Base-by-base conservation (phyloP, 2,329 filamentous ascomycete genomes). In the Teratosphaeria destructans region DNA sequence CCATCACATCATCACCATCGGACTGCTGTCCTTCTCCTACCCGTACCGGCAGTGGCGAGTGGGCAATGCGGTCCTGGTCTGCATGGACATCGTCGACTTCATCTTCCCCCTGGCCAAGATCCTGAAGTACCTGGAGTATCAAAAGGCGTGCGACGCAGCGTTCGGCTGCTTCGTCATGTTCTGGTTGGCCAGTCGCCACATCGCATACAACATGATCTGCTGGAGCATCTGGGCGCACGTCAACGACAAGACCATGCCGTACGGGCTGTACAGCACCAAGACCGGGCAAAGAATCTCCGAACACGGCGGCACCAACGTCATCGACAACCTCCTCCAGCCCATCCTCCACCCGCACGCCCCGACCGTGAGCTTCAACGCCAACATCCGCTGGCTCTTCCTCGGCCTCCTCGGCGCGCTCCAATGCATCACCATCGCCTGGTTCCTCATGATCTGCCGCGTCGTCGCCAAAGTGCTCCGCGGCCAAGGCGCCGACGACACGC, bases 31-130 rank as follows among this genome's bases (percentile, higher is more conserved):
- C 60, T 82, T 85, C 35, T 93, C 88, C 64, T 97, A 97, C 73
- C 83, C 85, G 65, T 96, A 95, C 73, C 86, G 93, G 70, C 86
- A 90, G 71, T 95, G 88, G 59, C 87, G 89, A 54, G 89, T 96
- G 32, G 93, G 90, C 58, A 94, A 92, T 70, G 82, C 95, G 55
- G 90, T 97, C 62, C 79, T 99, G 56, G 87, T 90, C 58, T 81
- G 95, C 65, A 96, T 97, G 91, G 94, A 99, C 70, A 81, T 95
- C 57, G 90, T 95, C 54, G 94, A 97, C 71, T 81, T 96, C 56
- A 81, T 96, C 62, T 81, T 99, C 49, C 88, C 93, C 19, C 58
- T 66, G 34, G 94, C 94, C 66, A 99, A 99, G 75, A 89, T 92
- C 68, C 83, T 97, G 66, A 96, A 96, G 74, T 99, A 97, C 72